Conservation (phyloP, 1,284 basidiomycete species). For the Afroboletus lepidellus region DNA sequence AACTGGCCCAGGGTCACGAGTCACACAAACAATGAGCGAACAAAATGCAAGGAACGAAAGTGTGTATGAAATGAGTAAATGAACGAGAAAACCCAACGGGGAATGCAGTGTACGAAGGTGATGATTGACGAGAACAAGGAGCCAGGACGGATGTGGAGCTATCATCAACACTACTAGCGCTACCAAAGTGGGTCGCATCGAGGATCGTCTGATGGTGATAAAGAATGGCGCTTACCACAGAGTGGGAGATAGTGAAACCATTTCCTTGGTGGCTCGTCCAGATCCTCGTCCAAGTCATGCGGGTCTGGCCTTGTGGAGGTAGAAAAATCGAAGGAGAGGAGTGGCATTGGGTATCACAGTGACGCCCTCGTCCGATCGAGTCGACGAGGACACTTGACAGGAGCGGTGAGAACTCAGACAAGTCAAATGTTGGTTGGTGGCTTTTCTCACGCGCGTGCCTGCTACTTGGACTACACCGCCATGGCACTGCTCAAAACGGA, state of each 20-base stretch:
- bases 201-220: constrained; percentile 1
- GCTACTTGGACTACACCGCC: no score
- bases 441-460: no score
- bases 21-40: constrained; percentile 68
- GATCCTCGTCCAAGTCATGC: constrained; percentile 24
- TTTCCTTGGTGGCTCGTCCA: constrained; percentile 37
- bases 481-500: no score
- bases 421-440: no score
- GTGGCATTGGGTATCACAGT: constrained; percentile 22
- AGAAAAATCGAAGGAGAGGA: constrained; percentile 31
- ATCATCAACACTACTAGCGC: constrained; percentile 60
- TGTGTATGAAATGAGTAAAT: constrained; percentile 56
- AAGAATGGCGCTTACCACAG: constrained; percentile 39
- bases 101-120: constrained; percentile 55
- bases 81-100: constrained; percentile 46
- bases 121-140: constrained; percentile 64
- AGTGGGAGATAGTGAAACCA: constrained; percentile 63
- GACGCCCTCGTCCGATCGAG: not conserved
- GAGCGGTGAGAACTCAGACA: not conserved
- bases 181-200: constrained; percentile 28
- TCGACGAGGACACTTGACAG: not conserved
- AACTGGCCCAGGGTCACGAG: constrained; percentile 72
- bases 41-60: constrained; percentile 66
- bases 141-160: constrained; percentile 69
- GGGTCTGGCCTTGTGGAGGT: constrained; percentile 11